Evolutionary conservation across 352 stramenopile species (phyloP).

Genomic region (Proteromonas lacertae): DNA sequence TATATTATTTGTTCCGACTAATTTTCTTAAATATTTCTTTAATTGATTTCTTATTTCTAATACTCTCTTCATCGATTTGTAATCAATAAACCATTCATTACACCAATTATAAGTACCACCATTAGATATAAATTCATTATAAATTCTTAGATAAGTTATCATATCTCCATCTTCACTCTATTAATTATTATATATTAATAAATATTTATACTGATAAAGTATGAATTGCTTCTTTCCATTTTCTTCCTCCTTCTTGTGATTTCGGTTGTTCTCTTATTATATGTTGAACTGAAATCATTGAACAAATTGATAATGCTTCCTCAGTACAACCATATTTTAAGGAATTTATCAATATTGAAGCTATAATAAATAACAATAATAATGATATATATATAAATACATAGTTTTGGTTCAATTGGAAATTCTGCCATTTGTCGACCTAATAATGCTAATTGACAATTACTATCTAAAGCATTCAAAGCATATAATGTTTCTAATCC

Average conservation of each 20-base stretch:
- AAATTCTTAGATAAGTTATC: conserved; percentile 14
- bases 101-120: conserved; percentile 8
- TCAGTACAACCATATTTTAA: conserved; percentile 13
- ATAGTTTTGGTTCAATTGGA: conserved; percentile 24
- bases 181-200: no score
- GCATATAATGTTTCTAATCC: conserved; percentile 27
- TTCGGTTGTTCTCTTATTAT: no score
- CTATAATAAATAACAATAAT: neutral
- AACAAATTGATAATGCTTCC: conserved; percentile 16
- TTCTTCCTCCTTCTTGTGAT: no score
- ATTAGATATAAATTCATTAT: conserved; percentile 6
- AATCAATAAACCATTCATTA: conserved; percentile 8
- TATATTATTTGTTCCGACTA: conserved; percentile 2
- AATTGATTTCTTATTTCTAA: no score
- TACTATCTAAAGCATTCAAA: conserved; percentile 22
- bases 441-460: conserved; percentile 18
- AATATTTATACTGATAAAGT: no score
- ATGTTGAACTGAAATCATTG: conserved; percentile 11
- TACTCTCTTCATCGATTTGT: conserved; percentile 6
- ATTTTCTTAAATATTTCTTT: no score
- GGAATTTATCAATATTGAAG: conserved; percentile 2
- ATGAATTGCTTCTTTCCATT: no score
- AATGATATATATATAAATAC: conserved; percentile 8
- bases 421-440: conserved; percentile 32
- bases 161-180: conserved; percentile 15